Evolutionary conservation across 371 early-diverging fungal genomes (phyloP), one percentile per base, ranked within the genome.

Genomic region (Syncephalastrum monosporum): DNA sequence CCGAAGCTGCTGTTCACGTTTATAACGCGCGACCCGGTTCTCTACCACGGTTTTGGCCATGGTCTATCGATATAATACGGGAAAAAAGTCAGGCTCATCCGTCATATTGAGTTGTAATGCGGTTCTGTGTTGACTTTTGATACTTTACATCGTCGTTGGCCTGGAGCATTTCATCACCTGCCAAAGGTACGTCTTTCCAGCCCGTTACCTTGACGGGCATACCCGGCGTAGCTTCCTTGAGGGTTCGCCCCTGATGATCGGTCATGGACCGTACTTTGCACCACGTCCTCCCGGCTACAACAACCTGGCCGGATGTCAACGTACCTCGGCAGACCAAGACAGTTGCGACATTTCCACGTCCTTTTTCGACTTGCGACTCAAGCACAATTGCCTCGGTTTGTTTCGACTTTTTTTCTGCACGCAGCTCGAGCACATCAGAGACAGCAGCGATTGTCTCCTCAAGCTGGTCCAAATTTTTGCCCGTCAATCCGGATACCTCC

Each of bases 141-240:
- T 8, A 45, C 45, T 54, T 12, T 69, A 82, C 85, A 75, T 90
- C 90, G 27, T 74, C 75, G 23, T 75, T 75, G 2, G 92, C 93
- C 45, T 92, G 87, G 12, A 96, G 63, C 50, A 89, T 93, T 65
- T 86, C 81, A 61, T 96, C 95, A 24, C 98, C 98, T 13, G 95
- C 96, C 17, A 73, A 72, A 4, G 97, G 97, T 13, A 96, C 75
- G 15, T 89, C 91, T 64, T 92, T 91, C 97, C 98, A 97, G 2
- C 98, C 98, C 63, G 82, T 85, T 14, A 97, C 85, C 58, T 91
- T 87, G 48, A 94, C 93, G 1, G 98, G 94, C 15, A 78, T 82
- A 23, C 96, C 94, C 2, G 98, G 98, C 2, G 79, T 75, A n/a
- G 94, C 97, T 57, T 81, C 75, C 59, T 85, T 83, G 23, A 96